Evolutionary conservation across 495 filamentous ascomycete species (phyloP).

Genomic region (Trichoderma erinaceum): DNA sequence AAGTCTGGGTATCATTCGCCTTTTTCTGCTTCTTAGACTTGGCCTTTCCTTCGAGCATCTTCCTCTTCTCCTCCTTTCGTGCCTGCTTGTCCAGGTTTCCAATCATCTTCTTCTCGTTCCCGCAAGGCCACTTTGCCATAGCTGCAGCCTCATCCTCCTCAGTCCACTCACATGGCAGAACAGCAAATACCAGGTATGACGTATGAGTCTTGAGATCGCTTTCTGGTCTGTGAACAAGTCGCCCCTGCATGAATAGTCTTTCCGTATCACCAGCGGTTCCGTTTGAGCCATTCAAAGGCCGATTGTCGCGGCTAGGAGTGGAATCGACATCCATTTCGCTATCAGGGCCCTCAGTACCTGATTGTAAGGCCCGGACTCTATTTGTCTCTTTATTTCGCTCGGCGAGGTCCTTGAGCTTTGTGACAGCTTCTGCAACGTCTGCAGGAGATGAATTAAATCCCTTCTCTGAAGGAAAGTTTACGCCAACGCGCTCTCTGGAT

Average conservation of each 20-base stretch:
- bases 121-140: constrained; percentile 53
- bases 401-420: constrained; percentile 43
- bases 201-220: constrained; percentile 91
- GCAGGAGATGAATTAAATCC: constrained; percentile 48
- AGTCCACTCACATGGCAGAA: constrained; percentile 78
- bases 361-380: constrained; percentile 1
- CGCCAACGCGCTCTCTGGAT: constrained; percentile 69
- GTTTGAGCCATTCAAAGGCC: constrained; percentile 10
- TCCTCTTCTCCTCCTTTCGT: constrained; percentile 42
- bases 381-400: constrained; percentile 63
- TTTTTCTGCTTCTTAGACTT: constrained; percentile 23
- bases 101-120: constrained; percentile 37
- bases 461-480: constrained; percentile 36
- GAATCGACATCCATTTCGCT: constrained; percentile 21
- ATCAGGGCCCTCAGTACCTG: constrained; percentile 21
- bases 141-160: constrained; percentile 74
- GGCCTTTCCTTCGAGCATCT: constrained; percentile 31
- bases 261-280: constrained; percentile 26
- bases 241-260: constrained; percentile 54
- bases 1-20: constrained; percentile 5
- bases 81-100: constrained; percentile 48
- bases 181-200: constrained; percentile 88
- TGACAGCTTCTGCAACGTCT: constrained; percentile 72
- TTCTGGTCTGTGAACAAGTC: constrained; percentile 71
- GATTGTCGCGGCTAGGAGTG: constrained; percentile 18